Evolutionary conservation across 768 basidiomycete genomes (phyloP), one percentile per base, ranked within the genome.

Genomic region (Lactarius hatsudake): DNA sequence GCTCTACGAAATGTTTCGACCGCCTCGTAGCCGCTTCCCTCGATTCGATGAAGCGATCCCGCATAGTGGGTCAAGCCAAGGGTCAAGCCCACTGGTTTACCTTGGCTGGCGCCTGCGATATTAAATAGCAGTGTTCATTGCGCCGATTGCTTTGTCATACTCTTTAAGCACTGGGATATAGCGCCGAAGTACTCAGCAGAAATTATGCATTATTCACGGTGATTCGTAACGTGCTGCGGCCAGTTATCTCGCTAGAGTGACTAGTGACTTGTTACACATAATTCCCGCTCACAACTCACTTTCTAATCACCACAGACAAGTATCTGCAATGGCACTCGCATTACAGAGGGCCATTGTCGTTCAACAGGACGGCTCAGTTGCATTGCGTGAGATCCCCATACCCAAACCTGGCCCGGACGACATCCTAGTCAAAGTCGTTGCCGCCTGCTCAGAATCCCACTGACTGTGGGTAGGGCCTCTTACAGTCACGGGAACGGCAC

Each of bases 361-460:
- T 17, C 51, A 60, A 3, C 48, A 26, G 32, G 65, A 63, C n/a
- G 65, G 68, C 9, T 58, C 61, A 38, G 56, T 59, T 20, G 65
- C 51, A 20, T 40, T 69, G n/a, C 43, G 42, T 18, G 57, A 69
- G 36, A 59, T 67, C 28, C 18, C 38, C 30, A 62, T 67, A 13
- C 68, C 65, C 23, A 63, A 69, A 45, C 61, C 68, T 45, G 65
- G 68, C 12, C 56, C 57, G 9, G 36, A 56, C 32, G 68, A 69
- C 30, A 62, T 69, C 26, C 51, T 69, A 2, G 61, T 69, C 58
- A 69, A 69, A 34, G 42, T 71, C 71, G 78, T 20, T 78, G 79
- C 60, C 74, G 81, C 61, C 61, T 76, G 77, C 51, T 65, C 71
- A 63, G 73, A 73, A 71, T 69, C 72, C 42, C 71, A 74, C 68